Percentiles rank a stretch among this genome's conserved stretches.
Conservation (phyloP, 768 basidiomycete genomes). For the Leucocoprinus sp. region DNA sequence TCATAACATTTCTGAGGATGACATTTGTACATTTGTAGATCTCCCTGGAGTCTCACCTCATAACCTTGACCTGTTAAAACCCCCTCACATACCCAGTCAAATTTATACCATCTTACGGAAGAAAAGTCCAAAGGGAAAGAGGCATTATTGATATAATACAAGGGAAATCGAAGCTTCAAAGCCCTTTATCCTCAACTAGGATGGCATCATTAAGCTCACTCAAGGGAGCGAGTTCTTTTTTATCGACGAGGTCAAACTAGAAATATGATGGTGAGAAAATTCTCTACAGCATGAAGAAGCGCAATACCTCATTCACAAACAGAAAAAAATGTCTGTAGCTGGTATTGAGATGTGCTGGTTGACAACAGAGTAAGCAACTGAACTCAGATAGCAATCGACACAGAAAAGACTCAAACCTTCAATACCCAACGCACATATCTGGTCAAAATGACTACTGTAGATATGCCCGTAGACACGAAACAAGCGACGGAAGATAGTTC, state of each 20-base stretch:
- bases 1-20: too few relatives aligned
- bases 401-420: conserved; percentile 58
- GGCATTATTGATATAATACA: neutral
- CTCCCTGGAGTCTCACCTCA: too few relatives aligned
- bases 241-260: conserved; percentile 90
- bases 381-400: neutral
- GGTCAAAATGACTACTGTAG: conserved; percentile 99
- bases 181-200: conserved; percentile 41
- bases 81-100: too few relatives aligned
- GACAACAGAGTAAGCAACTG: neutral
- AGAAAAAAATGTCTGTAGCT: conserved; percentile 98
- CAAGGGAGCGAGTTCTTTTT: conserved; percentile 90
- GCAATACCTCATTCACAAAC: conserved; percentile 84
- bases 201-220: conserved; percentile 95
- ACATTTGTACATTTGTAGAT: too few relatives aligned
- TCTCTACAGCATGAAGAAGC: neutral
- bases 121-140: neutral
- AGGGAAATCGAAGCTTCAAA: conserved; percentile 20
- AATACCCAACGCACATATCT: conserved; percentile 95
- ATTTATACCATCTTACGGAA: too few relatives aligned
- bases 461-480: conserved; percentile 98
- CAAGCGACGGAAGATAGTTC: conserved; percentile 83
- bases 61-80: too few relatives aligned
- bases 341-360: conserved; percentile 90
- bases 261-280: conserved; percentile 12